Base-by-base conservation (phyloP, 1,284 basidiomycete species). In the Leccinum fuscescens region DNA sequence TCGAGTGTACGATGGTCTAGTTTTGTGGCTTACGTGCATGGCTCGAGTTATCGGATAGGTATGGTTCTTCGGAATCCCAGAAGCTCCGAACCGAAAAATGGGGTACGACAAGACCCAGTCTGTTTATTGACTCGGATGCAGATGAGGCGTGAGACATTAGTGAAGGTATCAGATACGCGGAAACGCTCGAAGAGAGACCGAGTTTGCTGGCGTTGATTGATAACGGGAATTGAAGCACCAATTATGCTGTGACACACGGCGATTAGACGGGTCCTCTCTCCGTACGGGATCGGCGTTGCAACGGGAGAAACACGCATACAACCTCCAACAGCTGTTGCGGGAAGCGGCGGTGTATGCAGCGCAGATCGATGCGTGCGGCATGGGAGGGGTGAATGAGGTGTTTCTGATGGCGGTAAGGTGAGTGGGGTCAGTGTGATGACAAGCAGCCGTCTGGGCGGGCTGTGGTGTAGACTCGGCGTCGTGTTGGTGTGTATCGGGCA, bases 81-180 rank as follows among this genome's bases (percentile, higher is more conserved):
- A 59, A 82, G 86, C 42, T 81, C 87, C 35, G 84, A 80, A 17
- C 71, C 90, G 46, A 80, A 78, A 58, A 90, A 96, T 82, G 96
- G 2, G 93, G 94, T 7, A 93, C 93, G 2, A 94, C 93, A 0
- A 94, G 94, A 8, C 86, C 89, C 55, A 93, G 96, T 12, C 80
- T 96, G 64, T 97, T 97, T 95, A 93, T 97, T 65, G 11, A 17
- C 11, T 12, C 11, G 17, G 95, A 97, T 73, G 91, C 94, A 50
- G 96, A 97, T 78, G 94, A 95, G 76, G 93, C 97, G 29, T 96
- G 94, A 93, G 94, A 97, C 69, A 94, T 97, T 12, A 80, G 87
- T 15, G 82, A 85, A 66, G 86, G 86, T 58, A 86, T 95, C 75
- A 90, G 93, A 62, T 96, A 96, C 76, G 92, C 96, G 65, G 86